A percentile compares a stretch with the other conserved stretches of the same genome.
These are phyloP conservation scores for Trichoderma virens DNA, from an alignment of 495 filamentous ascomycete species.

Conservation along the genomic window DNA sequence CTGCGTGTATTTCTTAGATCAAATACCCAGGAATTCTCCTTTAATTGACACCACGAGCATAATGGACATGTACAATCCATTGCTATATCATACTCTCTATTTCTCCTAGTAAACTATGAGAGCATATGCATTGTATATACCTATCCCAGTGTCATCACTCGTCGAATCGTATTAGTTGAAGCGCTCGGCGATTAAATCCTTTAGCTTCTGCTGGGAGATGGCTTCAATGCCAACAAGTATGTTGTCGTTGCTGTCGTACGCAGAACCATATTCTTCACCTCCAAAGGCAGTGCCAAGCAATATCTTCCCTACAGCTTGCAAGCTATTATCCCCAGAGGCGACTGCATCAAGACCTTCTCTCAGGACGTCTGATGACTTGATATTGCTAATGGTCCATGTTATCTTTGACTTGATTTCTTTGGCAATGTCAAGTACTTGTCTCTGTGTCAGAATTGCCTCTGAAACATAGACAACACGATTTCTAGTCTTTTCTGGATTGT, in stretches of 20 bases:
- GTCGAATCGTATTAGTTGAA: no score
- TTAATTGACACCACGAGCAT: no score
- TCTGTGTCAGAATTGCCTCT: constrained; percentile 19
- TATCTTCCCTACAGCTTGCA: constrained; percentile 17
- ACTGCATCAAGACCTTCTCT: constrained; percentile 9
- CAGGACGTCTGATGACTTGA: constrained; percentile 8
- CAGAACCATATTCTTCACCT: constrained; percentile 25
- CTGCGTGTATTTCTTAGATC: no score
- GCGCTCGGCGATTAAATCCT: no score
- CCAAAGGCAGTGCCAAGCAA: constrained; percentile 24
- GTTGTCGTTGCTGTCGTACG: constrained; percentile 16
- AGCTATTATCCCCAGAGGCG: constrained; percentile 19
- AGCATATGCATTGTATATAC: no score
- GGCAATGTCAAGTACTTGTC: constrained; percentile 21
- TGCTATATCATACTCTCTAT: no score
- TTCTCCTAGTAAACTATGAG: no score
- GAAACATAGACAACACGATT: constrained; percentile 24
- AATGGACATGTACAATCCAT: no score
- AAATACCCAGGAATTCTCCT: no score
- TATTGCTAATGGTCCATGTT: neutral
- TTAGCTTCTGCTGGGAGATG: constrained; percentile 11
- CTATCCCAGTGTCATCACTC: no score
- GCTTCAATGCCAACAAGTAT: constrained; percentile 16
- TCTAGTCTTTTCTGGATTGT: constrained; percentile 21
- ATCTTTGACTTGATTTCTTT: constrained; percentile 9